A percentile compares a stretch with the other conserved stretches of the same genome.
These are phyloP conservation scores for Cercospora zeae-maydis DNA, from an alignment of 2,329 filamentous ascomycete species.

Conservation along the genomic window DNA sequence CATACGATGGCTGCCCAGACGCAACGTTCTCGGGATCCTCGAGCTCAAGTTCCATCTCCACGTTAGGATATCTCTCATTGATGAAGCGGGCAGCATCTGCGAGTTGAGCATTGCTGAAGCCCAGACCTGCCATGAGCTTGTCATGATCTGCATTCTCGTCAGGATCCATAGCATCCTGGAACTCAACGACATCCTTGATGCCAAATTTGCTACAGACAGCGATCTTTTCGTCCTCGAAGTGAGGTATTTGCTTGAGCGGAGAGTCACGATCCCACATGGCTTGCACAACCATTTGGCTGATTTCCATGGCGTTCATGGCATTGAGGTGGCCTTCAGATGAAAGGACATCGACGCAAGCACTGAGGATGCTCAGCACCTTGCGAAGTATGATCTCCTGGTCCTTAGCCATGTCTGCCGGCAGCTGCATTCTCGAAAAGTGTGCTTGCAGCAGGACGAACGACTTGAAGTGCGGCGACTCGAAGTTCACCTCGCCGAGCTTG, in stretches of 20 bases:
- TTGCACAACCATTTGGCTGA: constrained; percentile 98
- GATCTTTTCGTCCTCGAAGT: constrained; percentile 80
- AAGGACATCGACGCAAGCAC: constrained; percentile 88
- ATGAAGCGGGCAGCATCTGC: constrained; percentile 90
- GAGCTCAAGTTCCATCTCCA: constrained; percentile 85
- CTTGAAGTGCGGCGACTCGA: constrained; percentile 97
- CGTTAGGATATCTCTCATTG: constrained; percentile 92
- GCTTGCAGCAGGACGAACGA: constrained; percentile 95
- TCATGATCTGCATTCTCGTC: constrained; percentile 82
- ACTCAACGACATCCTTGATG: constrained; percentile 92
- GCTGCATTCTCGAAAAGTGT: constrained; percentile 94
- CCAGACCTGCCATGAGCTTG: constrained; percentile 71
- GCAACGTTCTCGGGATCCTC: constrained; percentile 76
- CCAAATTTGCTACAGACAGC: constrained; percentile 75
- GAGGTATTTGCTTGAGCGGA: constrained; percentile 94
- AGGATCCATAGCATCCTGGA: constrained; percentile 98
- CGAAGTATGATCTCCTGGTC: constrained; percentile 86
- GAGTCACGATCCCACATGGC: constrained; percentile 99
- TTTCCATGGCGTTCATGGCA: constrained; percentile 97
- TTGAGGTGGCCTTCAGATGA: constrained; percentile 95
- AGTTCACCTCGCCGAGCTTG: constrained; percentile 83
- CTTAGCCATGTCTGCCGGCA: constrained; percentile 91
- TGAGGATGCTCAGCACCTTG: constrained; percentile 82
- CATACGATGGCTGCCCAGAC: constrained; percentile 74
- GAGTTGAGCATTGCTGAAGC: constrained; percentile 76